A percentile compares a stretch with the other conserved stretches of the same genome.
These are phyloP conservation scores for Tetradesmus obliquus DNA, from an alignment of 139 green algal genomes.

Conservation along the genomic window DNA sequence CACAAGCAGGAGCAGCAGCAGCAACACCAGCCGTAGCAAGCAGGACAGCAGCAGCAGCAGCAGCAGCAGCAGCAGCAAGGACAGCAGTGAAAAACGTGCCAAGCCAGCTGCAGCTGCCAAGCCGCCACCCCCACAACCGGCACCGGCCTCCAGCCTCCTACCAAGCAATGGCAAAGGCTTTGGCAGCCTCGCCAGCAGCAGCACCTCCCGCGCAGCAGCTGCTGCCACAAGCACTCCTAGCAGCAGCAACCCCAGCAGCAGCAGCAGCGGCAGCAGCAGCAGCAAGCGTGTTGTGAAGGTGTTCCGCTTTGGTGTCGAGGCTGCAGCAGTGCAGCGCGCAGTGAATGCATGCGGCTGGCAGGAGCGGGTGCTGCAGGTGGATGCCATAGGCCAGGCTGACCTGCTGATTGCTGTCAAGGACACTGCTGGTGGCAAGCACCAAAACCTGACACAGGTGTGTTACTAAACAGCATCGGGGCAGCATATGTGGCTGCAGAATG, in stretches of 20 bases:
- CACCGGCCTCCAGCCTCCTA: not conserved
- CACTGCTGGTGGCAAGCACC: conserved; percentile 28
- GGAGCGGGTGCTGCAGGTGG: conserved; percentile 14
- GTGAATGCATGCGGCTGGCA: conserved; percentile 23
- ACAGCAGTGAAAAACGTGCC: not conserved
- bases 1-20: not conserved
- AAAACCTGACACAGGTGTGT: conserved; percentile 34
- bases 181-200: not conserved
- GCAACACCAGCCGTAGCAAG: not conserved
- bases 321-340: not conserved
- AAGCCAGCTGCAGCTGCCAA: not conserved
- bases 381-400: conserved; percentile 7
- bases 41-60: not conserved
- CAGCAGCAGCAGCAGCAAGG: not conserved
- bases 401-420: conserved; percentile 12
- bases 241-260: not conserved
- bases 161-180: conserved; percentile 35
- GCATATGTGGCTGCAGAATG: not conserved
- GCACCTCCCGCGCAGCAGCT: not conserved
- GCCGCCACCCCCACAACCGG: not conserved
- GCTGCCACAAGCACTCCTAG: not conserved
- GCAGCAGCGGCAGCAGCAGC: not conserved
- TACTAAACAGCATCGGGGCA: not conserved
- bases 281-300: conserved; percentile 20
- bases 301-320: conserved; percentile 36